phyloP scores from a whole-genome alignment of 2,329 filamentous ascomycete genomes.

The Cladosporium halotolerans region DNA sequence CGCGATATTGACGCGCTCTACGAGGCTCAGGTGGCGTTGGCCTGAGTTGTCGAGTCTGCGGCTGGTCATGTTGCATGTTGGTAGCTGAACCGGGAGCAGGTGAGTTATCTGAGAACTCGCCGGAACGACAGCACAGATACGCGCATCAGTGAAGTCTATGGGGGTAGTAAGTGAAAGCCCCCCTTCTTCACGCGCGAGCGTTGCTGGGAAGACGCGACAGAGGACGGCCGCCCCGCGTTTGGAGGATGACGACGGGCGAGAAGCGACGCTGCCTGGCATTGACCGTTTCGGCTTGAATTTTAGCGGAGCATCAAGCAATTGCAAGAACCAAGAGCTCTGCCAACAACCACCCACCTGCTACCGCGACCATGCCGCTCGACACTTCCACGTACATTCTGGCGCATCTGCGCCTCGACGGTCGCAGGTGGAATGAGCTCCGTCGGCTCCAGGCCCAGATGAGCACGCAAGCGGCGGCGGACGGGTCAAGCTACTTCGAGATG shows the following conservation, averaged over 20 bases:
- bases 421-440: conserved; percentile 95
- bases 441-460: conserved; percentile 82
- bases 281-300: too few species aligned
- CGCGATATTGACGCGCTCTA: conserved; percentile 15
- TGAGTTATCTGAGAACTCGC: not conserved
- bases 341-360: not conserved
- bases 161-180: too few species aligned
- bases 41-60: conserved; percentile 11
- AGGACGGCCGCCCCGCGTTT: too few species aligned
- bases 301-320: not conserved
- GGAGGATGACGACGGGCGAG: too few species aligned
- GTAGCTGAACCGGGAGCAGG: not conserved
- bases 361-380: conserved; percentile 76
- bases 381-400: conserved; percentile 86
- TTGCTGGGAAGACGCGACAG: too few species aligned
- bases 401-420: conserved; percentile 61
- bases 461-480: conserved; percentile 87
- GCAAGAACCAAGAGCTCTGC: not conserved
- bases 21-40: conserved; percentile 11
- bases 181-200: too few species aligned
- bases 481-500: conserved; percentile 90
- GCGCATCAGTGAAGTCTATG: too few species aligned
- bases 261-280: too few species aligned
- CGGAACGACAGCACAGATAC: not conserved
- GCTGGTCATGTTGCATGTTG: conserved; percentile 15